These are phyloP conservation scores for Podaxis pistillaris DNA, from an alignment of 768 basidiomycete species.

Conservation along the genomic window DNA sequence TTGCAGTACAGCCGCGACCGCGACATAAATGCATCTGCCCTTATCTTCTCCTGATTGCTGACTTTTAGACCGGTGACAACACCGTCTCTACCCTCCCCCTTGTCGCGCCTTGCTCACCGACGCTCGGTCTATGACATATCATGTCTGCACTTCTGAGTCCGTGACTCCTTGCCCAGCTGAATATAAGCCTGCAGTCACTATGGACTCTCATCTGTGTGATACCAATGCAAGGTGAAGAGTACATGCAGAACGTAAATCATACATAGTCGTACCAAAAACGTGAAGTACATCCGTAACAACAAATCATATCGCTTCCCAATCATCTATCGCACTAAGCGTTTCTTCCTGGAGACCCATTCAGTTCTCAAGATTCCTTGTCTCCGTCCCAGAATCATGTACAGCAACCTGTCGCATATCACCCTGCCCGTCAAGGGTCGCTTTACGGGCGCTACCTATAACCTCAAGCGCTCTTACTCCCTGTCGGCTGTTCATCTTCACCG, in stretches of 20 bases:
- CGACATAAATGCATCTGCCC: slow-evolving; percentile 59
- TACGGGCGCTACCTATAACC: not conserved
- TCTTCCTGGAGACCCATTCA: not conserved
- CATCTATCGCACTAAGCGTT: not conserved
- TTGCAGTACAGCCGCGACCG: slow-evolving; percentile 59
- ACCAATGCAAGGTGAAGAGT: not conserved
- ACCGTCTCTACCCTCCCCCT: not conserved
- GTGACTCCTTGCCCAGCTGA: not conserved
- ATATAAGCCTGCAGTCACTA: not conserved
- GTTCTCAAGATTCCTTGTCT: not conserved
- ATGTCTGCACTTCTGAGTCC: not conserved
- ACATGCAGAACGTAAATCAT: not conserved
- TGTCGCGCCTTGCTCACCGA: not conserved
- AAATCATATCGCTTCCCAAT: not conserved
- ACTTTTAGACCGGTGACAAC: not conserved
- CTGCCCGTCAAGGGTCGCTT: not conserved
- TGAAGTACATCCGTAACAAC: not conserved
- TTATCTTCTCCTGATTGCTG: slow-evolving; percentile 53
- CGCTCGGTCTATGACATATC: not conserved
- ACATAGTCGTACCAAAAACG: not conserved
- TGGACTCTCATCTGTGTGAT: not conserved
- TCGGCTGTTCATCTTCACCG: not conserved
- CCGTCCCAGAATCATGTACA: not conserved
- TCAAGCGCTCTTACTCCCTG: not conserved
- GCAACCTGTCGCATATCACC: not conserved